Percentiles rank a stretch among this genome's conserved stretches.
Conservation (phyloP, 2,329 filamentous ascomycete genomes). For the Chrysoporthe puriensis region DNA sequence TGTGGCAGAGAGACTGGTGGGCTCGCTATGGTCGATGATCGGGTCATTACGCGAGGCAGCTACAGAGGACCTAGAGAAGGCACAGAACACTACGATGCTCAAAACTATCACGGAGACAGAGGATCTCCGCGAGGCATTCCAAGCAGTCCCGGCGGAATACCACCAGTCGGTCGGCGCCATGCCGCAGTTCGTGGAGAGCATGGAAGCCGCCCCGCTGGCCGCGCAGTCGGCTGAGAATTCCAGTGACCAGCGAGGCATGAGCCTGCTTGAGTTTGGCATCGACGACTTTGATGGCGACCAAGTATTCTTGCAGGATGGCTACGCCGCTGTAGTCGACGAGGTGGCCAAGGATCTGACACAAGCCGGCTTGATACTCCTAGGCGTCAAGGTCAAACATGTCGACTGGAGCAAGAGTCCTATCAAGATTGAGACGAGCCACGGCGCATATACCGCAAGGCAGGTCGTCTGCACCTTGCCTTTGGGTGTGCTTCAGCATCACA, state of each 20-base stretch:
- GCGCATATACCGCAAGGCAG: slow-evolving; percentile 12
- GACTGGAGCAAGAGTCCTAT: slow-evolving; percentile 15
- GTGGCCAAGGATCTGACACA: slow-evolving; percentile 12
- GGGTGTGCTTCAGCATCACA: slow-evolving; percentile 18
- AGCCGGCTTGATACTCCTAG: slow-evolving; percentile 14
- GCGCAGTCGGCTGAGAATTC: slow-evolving; percentile 19
- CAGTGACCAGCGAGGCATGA: slow-evolving; percentile 12
- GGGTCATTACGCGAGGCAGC: slow-evolving; percentile 12
- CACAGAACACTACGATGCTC: slow-evolving; percentile 18
- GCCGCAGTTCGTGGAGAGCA: slow-evolving; percentile 20
- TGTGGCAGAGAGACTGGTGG: slow-evolving; percentile 12
- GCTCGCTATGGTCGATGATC: slow-evolving; percentile 16
- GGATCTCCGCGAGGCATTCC: slow-evolving; percentile 9
- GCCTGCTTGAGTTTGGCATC: slow-evolving; percentile 21
- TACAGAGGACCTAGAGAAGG: not conserved
- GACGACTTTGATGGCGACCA: slow-evolving; percentile 23
- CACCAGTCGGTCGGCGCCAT: slow-evolving; percentile 16
- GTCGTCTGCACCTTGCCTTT: slow-evolving; percentile 20
- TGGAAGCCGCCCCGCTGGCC: slow-evolving; percentile 21
- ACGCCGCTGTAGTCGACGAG: slow-evolving; percentile 18
- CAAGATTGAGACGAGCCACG: slow-evolving; percentile 13
- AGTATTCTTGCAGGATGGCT: slow-evolving; percentile 19
- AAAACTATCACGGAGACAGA: slow-evolving; percentile 9
- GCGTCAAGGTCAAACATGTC: slow-evolving; percentile 2
- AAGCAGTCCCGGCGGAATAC: slow-evolving; percentile 6